A percentile compares a stretch with the other conserved stretches of the same genome.
These are phyloP conservation scores for Curvularia spicifera DNA, from an alignment of 2,329 filamentous ascomycete genomes.

Conservation along the genomic window DNA sequence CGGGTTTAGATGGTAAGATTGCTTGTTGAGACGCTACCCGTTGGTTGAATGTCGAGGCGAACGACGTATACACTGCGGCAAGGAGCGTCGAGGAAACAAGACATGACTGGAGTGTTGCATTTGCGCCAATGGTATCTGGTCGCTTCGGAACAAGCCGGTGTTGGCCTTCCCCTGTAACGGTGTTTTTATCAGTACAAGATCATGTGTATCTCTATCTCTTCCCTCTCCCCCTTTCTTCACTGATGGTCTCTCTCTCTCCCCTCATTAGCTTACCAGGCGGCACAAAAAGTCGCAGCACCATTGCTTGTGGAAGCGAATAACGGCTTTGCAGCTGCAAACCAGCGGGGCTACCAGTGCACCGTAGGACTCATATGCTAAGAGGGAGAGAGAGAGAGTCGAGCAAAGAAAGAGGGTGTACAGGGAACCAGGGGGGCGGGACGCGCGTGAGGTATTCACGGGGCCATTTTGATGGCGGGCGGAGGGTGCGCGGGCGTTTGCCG, in stretches of 20 bases:
- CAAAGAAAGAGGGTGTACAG: constrained; percentile 11
- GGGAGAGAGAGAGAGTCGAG: neutral
- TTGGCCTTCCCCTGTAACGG: constrained; percentile 34
- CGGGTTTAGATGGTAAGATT: constrained; percentile 16
- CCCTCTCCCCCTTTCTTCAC: neutral
- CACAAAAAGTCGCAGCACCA: constrained; percentile 39
- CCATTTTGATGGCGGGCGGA: constrained; percentile 12
- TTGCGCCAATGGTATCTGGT: constrained; percentile 38
- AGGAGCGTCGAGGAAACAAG: constrained; percentile 34
- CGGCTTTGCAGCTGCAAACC: neutral
- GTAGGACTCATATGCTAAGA: constrained; percentile 15
- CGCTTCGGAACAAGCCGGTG: constrained; percentile 33
- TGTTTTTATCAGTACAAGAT: neutral
- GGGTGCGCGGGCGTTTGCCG: constrained; percentile 14
- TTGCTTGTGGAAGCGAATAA: constrained; percentile 16
- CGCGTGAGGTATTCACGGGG: constrained; percentile 20
- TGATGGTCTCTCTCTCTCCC: neutral
- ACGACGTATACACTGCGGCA: constrained; percentile 36
- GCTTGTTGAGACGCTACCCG: constrained; percentile 17
- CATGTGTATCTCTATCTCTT: neutral
- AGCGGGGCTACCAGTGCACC: constrained; percentile 5
- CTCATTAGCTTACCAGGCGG: constrained; percentile 32
- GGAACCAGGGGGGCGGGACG: neutral
- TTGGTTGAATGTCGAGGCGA: constrained; percentile 25
- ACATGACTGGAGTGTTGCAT: constrained; percentile 37